These are phyloP conservation scores for Clavariopsis aquatica DNA, from an alignment of 495 filamentous ascomycete species.

Conservation along the genomic window DNA sequence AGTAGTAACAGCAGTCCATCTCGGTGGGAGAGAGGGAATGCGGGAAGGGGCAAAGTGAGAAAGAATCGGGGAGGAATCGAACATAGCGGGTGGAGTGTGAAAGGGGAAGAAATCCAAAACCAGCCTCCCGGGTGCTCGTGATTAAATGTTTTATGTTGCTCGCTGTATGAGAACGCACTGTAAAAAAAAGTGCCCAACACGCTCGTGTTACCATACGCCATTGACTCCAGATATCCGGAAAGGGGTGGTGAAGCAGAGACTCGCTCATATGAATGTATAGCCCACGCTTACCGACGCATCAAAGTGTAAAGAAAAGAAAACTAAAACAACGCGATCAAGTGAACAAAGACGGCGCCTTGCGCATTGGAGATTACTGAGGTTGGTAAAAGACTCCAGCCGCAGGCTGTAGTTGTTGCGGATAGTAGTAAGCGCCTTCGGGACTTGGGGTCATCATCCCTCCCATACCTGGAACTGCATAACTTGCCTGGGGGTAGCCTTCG, in stretches of 20 bases:
- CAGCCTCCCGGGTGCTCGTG: constrained; percentile 5
- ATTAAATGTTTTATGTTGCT: constrained; percentile 16
- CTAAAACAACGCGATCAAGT: background rate
- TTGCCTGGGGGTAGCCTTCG: constrained; percentile 50
- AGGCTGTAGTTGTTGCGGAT: constrained; percentile 54
- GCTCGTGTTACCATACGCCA: constrained; percentile 10
- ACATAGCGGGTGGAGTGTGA: background rate
- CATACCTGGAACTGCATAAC: constrained; percentile 63
- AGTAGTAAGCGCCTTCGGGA: constrained; percentile 67
- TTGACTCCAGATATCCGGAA: constrained; percentile 9
- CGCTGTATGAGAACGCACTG: constrained; percentile 8
- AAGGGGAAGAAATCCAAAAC: constrained; percentile 3
- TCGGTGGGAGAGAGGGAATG: background rate
- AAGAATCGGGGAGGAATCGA: background rate
- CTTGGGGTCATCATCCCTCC: constrained; percentile 79
- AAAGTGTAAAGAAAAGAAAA: background rate
- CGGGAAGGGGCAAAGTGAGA: background rate
- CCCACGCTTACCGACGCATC: background rate
- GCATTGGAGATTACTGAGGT: constrained; percentile 9
- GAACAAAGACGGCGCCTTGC: background rate
- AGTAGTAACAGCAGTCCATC: background rate
- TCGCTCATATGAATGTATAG: background rate
- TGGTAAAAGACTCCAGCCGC: constrained; percentile 13
- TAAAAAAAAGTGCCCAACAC: constrained; percentile 3
- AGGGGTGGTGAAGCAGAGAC: constrained; percentile 3